Percentiles rank a stretch among this genome's conserved stretches.
These are phyloP conservation scores for Cardamine chenopodiifolia DNA, from an alignment of 345 rosid species.

Conservation along the genomic window DNA sequence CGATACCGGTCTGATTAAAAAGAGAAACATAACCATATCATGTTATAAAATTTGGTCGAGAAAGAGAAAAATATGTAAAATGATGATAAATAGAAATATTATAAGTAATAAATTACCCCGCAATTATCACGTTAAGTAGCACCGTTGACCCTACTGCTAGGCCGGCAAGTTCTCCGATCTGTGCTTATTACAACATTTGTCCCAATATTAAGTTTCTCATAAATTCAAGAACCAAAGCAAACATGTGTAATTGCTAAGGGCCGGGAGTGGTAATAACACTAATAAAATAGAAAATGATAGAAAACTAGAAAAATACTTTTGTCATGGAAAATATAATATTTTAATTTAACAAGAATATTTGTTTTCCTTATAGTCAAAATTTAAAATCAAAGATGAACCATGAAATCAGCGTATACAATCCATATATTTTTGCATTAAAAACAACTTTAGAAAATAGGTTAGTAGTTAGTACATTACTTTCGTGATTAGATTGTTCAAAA, in stretches of 20 bases:
- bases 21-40: background rate
- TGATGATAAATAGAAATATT: background rate
- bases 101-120: conserved; percentile 57
- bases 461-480: background rate
- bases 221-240: conserved; percentile 4
- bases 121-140: conserved; percentile 78
- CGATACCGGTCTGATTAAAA: conserved; percentile 56
- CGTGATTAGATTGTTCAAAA: background rate
- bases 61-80: background rate
- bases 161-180: conserved; percentile 97
- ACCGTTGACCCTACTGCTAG: conserved; percentile 89
- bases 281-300: background rate
- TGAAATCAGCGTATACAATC: background rate
- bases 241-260: background rate
- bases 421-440: conserved; percentile 15
- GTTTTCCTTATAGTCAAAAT: background rate
- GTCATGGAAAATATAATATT: background rate
- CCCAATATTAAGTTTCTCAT: conserved; percentile 14
- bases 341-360: background rate
- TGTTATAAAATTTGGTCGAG: background rate
- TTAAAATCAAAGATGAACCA: background rate
- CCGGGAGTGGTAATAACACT: background rate
- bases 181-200: conserved; percentile 4
- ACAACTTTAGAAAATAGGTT: background rate
- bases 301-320: background rate